Base-by-base conservation (phyloP, 2,329 filamentous ascomycete genomes). In the Trichophaea hybrida region DNA sequence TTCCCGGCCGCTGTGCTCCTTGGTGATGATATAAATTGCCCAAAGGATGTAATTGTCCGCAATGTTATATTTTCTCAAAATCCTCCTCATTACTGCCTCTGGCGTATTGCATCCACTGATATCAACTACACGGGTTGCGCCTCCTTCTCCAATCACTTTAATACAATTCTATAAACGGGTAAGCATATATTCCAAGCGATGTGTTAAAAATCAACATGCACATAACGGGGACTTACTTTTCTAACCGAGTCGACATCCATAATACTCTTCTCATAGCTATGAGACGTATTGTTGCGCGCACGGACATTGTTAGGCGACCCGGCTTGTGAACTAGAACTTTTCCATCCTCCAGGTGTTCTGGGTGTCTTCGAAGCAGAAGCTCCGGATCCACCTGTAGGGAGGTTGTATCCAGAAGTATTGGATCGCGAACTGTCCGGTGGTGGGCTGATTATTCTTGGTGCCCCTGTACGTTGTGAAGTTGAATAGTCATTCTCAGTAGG, bases 21-120 rank as follows among this genome's bases (percentile, higher is more conserved):
- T 91, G 66, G 88, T 84, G 60, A 97, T 77, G 0, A 95, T 85
- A 77, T 93, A 97, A 74, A 98, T 97, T 75, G 90, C 96, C 74
- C 95, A 97, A 69, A 94, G 95, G 68, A 89, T 82, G 71, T 93
- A 86, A 69, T 96, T 89, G 64, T 91, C 87, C 70, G 95, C 89
- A 34, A 95, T 78, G 44, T 84, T 83, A 64, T 95, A 87, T 72
- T 97, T 97, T 66, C 85, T 82, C 49, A 97, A 74, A 0, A 93
- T 94, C 62, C 88, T 85, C 50, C 89, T 80, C 76, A 96, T 91
- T 56, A 97, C 87, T 66, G 97, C 89, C 69, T 96, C 93, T 62
- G 88, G 86, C 4, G 86, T 93, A 69, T 84, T 89, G 77, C 90
- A 96, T 65, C 87, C 86, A 65, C 88, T 85, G 66, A 97, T 89